Conservation (phyloP, 2,329 filamentous ascomycete species). For the Orbilia blumenaviensis region DNA sequence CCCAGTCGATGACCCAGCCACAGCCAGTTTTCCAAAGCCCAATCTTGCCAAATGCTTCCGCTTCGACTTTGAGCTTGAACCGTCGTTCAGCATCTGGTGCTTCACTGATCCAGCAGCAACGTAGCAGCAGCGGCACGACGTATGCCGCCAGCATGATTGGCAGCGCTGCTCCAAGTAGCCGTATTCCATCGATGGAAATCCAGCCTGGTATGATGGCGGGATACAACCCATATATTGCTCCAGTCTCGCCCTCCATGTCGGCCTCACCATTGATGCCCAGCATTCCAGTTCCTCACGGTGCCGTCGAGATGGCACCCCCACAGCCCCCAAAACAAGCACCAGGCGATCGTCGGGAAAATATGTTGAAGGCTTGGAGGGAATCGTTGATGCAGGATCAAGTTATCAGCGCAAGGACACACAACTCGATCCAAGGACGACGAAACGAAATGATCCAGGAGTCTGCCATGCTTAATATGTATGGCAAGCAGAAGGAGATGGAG, state of each 20-base stretch:
- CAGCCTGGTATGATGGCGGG: slow-evolving; percentile 23
- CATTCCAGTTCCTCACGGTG: slow-evolving; percentile 42
- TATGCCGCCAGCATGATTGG: slow-evolving; percentile 44
- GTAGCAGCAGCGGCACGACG: slow-evolving; percentile 46
- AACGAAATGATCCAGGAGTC: slow-evolving; percentile 71
- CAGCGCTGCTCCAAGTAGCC: slow-evolving; percentile 34
- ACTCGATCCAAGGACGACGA: slow-evolving; percentile 67
- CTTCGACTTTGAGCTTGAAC: slow-evolving; percentile 21
- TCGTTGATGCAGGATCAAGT: slow-evolving; percentile 72
- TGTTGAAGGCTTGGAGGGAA: slow-evolving; percentile 74
- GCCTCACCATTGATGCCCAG: slow-evolving; percentile 22
- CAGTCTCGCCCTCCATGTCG: background rate
- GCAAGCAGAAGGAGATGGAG: slow-evolving; percentile 68
- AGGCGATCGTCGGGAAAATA: slow-evolving; percentile 66
- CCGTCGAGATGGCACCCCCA: slow-evolving; percentile 47
- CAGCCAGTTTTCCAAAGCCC: slow-evolving; percentile 22
- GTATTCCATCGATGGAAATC: slow-evolving; percentile 55
- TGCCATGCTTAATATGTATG: slow-evolving; percentile 67
- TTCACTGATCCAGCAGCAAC: slow-evolving; percentile 29
- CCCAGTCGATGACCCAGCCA: slow-evolving; percentile 30
- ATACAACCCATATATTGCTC: slow-evolving; percentile 18
- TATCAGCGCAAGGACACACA: slow-evolving; percentile 60
- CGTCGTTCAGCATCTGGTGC: slow-evolving; percentile 28
- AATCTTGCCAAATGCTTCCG: slow-evolving; percentile 18
- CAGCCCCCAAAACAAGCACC: slow-evolving; percentile 48